Base-by-base conservation (phyloP, 2,329 filamentous ascomycete species). In the Remersonia thermophila region DNA sequence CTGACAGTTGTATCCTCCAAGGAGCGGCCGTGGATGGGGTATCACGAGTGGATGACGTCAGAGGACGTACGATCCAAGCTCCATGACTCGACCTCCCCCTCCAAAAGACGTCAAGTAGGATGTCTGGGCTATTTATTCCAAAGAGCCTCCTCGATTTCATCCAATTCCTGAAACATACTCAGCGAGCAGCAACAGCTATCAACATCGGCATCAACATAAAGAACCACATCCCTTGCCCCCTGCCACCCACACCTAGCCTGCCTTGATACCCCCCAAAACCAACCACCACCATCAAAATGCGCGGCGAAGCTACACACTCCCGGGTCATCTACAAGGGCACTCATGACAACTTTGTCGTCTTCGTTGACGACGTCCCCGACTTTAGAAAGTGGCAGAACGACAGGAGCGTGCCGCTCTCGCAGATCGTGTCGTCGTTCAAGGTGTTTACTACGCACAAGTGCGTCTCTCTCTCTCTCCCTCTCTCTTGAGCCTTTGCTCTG, bases 361-460 rank as follows among this genome's bases (percentile, higher is more conserved):
- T 77, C 48, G 55, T 77, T 33, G 72, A 77, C 45, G 71, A 73
- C 47, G 47, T 57, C 37, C 63, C 82, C 42, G 67, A 70, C 33
- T 77, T 84, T 52, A 67, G 83, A 60, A 78, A 89, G 59, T 96
- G 89, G 89, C 76, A 78, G 67, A 65, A 57, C 4, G 89, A 96
- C 66, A 77, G 74, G 55, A 78, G 72, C 20, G 66, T 91, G 20
- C 82, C 91, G 27, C 65, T 96, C 32, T 72, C 83, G 2, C 78
- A 95, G 52, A 87, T 98, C 38, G 72, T 96, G 38, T 84, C 79
- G 40, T 71, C 81, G 7, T 96, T 84, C 70, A 83, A 93, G 70
- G 69, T 98, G 54, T 93, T 94, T 54, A 66, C 81, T 30, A 93
- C 86, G 26, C 83, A 93, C 67, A 82, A 80, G 87, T 95, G 71